Conservation (phyloP, 202 grass and related monocot genomes). For the Schoenoplectus tabernaemontani region DNA sequence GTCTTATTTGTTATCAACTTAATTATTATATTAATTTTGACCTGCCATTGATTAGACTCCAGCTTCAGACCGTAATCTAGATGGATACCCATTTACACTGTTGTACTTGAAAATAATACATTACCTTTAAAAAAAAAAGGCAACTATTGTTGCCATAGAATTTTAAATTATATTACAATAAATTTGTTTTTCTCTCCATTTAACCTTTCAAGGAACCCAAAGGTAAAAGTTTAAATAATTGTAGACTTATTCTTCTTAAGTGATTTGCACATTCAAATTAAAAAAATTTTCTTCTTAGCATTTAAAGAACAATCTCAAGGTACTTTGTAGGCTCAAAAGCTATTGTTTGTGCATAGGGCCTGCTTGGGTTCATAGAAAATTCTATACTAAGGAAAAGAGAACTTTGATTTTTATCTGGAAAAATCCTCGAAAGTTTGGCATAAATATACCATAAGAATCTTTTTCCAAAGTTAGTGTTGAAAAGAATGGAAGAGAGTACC, state of each 20-base stretch:
- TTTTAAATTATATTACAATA: not conserved
- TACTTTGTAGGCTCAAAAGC: no score
- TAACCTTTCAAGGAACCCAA: not conserved
- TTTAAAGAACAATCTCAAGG: no score
- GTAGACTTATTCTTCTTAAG: not conserved
- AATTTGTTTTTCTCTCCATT: not conserved
- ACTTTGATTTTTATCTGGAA: not conserved
- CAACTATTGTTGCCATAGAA: not conserved
- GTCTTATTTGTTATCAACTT: not conserved
- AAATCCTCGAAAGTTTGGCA: not conserved
- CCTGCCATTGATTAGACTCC: not conserved
- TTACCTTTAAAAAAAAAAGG: not conserved
- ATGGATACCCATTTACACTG: not conserved
- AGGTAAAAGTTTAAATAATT: not conserved
- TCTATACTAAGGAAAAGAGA: not conserved
- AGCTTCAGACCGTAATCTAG: not conserved
- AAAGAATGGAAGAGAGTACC: not conserved
- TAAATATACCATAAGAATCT: not conserved
- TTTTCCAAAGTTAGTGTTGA: not conserved
- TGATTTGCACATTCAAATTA: not conserved
- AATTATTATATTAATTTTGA: not conserved
- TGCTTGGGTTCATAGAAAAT: not conserved
- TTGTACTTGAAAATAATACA: not conserved
- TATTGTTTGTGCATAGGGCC: not conserved
- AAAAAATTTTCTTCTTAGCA: not conserved